These are phyloP conservation scores for Aspergillus puulaauensis DNA, from an alignment of 2,329 filamentous ascomycete species.

Conservation along the genomic window DNA sequence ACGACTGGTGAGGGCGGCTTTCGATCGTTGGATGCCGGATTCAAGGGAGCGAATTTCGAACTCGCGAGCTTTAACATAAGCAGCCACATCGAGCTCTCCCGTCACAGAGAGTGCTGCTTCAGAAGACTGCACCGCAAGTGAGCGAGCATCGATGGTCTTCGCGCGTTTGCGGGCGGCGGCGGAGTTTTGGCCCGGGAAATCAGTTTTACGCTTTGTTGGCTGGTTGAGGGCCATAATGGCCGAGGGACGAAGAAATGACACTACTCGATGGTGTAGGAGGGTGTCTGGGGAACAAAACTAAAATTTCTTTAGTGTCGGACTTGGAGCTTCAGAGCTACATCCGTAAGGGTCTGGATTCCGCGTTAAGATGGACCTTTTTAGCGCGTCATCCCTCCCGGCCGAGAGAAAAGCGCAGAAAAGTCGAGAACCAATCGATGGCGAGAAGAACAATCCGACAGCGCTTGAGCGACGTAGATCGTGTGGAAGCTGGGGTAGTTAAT, in stretches of 20 bases:
- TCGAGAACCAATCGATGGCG: slow-evolving; percentile 17
- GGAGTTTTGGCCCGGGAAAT: slow-evolving; percentile 21
- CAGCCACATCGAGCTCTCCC: slow-evolving; percentile 80
- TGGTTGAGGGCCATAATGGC: slow-evolving; percentile 33
- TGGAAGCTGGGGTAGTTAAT: slow-evolving; percentile 14
- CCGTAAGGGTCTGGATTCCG: slow-evolving; percentile 9
- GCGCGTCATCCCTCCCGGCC: slow-evolving; percentile 24
- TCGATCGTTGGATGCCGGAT: slow-evolving; percentile 74
- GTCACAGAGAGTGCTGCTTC: slow-evolving; percentile 53
- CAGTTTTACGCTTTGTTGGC: slow-evolving; percentile 34
- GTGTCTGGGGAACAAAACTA: no score
- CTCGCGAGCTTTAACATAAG: slow-evolving; percentile 80
- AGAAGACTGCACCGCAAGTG: slow-evolving; percentile 44
- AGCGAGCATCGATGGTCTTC: slow-evolving; percentile 45
- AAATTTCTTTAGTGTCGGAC: background rate
- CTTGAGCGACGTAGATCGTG: slow-evolving; percentile 18
- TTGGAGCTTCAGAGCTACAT: background rate
- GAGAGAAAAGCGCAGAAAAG: slow-evolving; percentile 15
- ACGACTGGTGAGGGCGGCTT: slow-evolving; percentile 61
- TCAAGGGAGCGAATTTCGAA: slow-evolving; percentile 88
- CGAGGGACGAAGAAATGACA: background rate
- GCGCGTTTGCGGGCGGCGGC: slow-evolving; percentile 41
- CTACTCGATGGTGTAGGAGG: background rate
- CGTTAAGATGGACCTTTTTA: slow-evolving; percentile 18
- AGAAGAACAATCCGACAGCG: slow-evolving; percentile 2